These are phyloP conservation scores for Aureobasidium sp. DNA, from an alignment of 2,329 filamentous ascomycete genomes.

Conservation along the genomic window DNA sequence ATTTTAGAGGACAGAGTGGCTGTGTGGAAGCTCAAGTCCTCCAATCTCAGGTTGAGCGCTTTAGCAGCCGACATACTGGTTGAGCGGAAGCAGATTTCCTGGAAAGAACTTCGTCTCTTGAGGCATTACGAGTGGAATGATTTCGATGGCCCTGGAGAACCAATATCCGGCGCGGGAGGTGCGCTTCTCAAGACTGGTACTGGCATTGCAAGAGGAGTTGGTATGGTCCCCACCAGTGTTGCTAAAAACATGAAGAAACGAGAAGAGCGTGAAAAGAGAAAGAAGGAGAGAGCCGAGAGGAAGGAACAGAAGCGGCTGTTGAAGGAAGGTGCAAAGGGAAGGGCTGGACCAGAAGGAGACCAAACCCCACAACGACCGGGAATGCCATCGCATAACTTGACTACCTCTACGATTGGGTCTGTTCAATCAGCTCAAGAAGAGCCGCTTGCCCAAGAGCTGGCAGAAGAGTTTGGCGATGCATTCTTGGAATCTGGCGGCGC, in stretches of 20 bases:
- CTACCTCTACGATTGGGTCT: slow-evolving; percentile 24
- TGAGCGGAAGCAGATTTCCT: slow-evolving; percentile 53
- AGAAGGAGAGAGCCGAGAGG: slow-evolving; percentile 32
- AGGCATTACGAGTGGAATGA: slow-evolving; percentile 69
- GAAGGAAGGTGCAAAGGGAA: slow-evolving; percentile 13
- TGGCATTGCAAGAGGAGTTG: slow-evolving; percentile 56
- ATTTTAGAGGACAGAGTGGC: slow-evolving; percentile 58
- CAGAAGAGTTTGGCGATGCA: slow-evolving; percentile 59
- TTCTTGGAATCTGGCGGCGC: slow-evolving; percentile 66
- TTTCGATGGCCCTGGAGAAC: slow-evolving; percentile 68
- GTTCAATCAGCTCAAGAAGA: slow-evolving; percentile 25
- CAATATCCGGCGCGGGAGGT: slow-evolving; percentile 58
- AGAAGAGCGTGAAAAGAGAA: slow-evolving; percentile 45
- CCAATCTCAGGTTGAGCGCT: slow-evolving; percentile 53
- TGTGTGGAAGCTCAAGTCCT: slow-evolving; percentile 58
- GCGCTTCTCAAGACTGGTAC: slow-evolving; percentile 54
- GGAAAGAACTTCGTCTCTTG: slow-evolving; percentile 56
- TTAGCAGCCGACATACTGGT: slow-evolving; percentile 61
- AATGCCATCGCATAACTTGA: slow-evolving; percentile 22
- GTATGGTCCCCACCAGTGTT: slow-evolving; percentile 56
- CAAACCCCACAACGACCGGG: slow-evolving; percentile 4
- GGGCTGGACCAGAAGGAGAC: slow-evolving; percentile 3
- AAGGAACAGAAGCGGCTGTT: slow-evolving; percentile 23
- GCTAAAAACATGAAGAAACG: slow-evolving; percentile 52
- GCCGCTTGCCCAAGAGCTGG: slow-evolving; percentile 31